phyloP scores from a whole-genome alignment of 371 early-diverging fungal genomes.

The Lichtheimia hyalospora region DNA sequence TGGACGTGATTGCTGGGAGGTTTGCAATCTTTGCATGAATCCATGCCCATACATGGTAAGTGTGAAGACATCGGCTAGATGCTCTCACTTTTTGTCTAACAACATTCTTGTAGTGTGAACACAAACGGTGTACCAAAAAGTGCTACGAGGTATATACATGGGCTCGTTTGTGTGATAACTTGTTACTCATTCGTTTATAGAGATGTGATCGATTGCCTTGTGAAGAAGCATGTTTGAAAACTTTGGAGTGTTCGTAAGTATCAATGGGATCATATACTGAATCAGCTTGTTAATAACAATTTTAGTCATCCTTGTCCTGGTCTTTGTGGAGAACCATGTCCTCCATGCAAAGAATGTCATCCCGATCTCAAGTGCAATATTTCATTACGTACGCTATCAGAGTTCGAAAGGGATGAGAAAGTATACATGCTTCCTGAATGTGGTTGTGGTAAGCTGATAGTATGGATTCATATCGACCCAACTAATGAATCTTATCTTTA shows the following conservation, averaged over 20 bases:
- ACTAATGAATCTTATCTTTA: conserved; percentile 11
- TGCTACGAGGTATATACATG: conserved; percentile 33
- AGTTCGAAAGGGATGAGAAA: conserved; percentile 35
- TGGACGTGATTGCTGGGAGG: conserved; percentile 35
- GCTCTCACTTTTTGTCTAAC: neutral
- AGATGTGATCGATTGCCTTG: conserved; percentile 51
- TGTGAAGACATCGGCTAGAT: neutral
- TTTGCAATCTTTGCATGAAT: conserved; percentile 31
- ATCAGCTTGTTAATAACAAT: neutral
- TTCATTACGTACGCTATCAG: conserved; percentile 30
- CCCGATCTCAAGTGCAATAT: conserved; percentile 32
- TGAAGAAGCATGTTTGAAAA: conserved; percentile 25
- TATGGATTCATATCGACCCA: neutral
- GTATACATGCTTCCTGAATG: conserved; percentile 49
- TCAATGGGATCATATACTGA: neutral
- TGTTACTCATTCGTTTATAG: conserved; percentile 7
- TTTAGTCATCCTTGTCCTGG: conserved; percentile 44
- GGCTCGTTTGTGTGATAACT: neutral
- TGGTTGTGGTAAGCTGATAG: conserved; percentile 38
- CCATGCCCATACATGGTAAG: conserved; percentile 32
- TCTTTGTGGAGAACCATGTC: conserved; percentile 50
- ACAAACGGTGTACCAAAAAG: conserved; percentile 33
- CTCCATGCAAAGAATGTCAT: conserved; percentile 38
- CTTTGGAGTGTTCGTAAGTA: conserved; percentile 35
- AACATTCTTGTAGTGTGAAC: conserved; percentile 21